These are phyloP conservation scores for Leccinum sublutescens DNA, from an alignment of 768 basidiomycete species.

Conservation along the genomic window DNA sequence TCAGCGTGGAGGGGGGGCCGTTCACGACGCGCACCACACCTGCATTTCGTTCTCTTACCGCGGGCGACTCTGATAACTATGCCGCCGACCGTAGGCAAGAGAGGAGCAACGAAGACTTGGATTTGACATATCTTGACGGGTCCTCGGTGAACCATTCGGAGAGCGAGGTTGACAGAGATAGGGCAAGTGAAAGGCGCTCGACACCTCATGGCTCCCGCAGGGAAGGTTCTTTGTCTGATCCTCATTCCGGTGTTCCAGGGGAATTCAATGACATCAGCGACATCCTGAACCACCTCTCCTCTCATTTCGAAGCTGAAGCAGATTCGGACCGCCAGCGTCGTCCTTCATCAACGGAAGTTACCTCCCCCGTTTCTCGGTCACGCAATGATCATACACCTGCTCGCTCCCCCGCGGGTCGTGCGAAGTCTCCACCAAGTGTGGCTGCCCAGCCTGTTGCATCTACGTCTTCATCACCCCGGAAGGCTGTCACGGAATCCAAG, in stretches of 20 bases:
- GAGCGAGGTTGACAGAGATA: slow-evolving; percentile 35
- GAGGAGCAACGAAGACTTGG: slow-evolving; percentile 48
- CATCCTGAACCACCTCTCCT: slow-evolving; percentile 70
- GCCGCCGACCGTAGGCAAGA: slow-evolving; percentile 23
- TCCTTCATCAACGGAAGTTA: slow-evolving; percentile 32
- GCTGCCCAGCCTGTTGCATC: slow-evolving; percentile 47
- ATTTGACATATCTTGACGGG: slow-evolving; percentile 51
- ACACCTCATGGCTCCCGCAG: slow-evolving; percentile 23
- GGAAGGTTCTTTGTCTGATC: slow-evolving; percentile 36
- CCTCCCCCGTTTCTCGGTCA: slow-evolving; percentile 34
- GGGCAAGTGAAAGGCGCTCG: slow-evolving; percentile 41
- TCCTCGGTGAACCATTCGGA: slow-evolving; percentile 20
- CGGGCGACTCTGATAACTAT: slow-evolving; percentile 36
- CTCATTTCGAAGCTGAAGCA: slow-evolving; percentile 62
- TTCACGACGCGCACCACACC: slow-evolving; percentile 65
- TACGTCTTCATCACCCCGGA: slow-evolving; percentile 42
- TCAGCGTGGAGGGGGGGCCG: slow-evolving; percentile 45
- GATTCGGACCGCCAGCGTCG: slow-evolving; percentile 42
- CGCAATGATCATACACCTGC: slow-evolving; percentile 21
- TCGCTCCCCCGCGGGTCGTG: slow-evolving; percentile 19
- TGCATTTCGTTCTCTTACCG: slow-evolving; percentile 76
- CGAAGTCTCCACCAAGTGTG: slow-evolving; percentile 36
- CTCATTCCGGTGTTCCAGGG: slow-evolving; percentile 49
- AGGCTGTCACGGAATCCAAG: slow-evolving; percentile 22
- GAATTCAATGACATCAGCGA: slow-evolving; percentile 75